phyloP scores from a whole-genome alignment of 148 eudicot species.

The Pharnaceum exiguum region DNA sequence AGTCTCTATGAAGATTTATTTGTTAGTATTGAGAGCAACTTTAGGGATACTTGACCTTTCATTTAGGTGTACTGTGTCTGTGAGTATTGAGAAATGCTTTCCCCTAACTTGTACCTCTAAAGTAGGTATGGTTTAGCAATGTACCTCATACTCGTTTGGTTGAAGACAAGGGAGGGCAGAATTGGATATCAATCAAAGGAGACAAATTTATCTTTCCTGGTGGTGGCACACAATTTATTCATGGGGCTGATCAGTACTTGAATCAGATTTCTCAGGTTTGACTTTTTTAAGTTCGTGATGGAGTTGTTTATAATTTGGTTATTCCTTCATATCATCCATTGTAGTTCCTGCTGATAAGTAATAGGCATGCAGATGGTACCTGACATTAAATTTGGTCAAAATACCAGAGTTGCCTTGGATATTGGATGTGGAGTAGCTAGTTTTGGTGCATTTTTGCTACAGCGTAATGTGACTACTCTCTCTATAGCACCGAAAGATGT shows the following conservation, averaged over 20 bases:
- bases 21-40: neutral
- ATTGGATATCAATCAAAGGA: constrained; percentile 48
- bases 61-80: neutral
- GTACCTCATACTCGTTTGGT: constrained; percentile 57
- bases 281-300: neutral
- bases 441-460: constrained; percentile 69
- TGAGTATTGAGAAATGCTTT: neutral
- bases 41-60: no score
- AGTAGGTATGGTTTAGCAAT: constrained; percentile 70
- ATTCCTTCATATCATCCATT: constrained; percentile 9
- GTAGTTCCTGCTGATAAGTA: constrained; percentile 2
- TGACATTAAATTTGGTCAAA: constrained; percentile 58
- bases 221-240: constrained; percentile 57
- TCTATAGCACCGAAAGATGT: constrained; percentile 69
- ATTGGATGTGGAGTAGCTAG: constrained; percentile 73
- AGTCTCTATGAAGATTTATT: no score
- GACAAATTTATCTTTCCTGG: constrained; percentile 65
- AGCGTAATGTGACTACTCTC: constrained; percentile 63
- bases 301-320: neutral
- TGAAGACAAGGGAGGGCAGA: constrained; percentile 62
- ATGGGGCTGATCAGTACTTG: constrained; percentile 64
- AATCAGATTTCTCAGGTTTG: constrained; percentile 70
- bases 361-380: constrained; percentile 58
- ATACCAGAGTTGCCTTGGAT: constrained; percentile 58
- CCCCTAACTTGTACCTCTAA: constrained; percentile 1